Evolutionary conservation across 2,329 filamentous ascomycete genomes (phyloP).

Genomic region (Penicillium sp.): DNA sequence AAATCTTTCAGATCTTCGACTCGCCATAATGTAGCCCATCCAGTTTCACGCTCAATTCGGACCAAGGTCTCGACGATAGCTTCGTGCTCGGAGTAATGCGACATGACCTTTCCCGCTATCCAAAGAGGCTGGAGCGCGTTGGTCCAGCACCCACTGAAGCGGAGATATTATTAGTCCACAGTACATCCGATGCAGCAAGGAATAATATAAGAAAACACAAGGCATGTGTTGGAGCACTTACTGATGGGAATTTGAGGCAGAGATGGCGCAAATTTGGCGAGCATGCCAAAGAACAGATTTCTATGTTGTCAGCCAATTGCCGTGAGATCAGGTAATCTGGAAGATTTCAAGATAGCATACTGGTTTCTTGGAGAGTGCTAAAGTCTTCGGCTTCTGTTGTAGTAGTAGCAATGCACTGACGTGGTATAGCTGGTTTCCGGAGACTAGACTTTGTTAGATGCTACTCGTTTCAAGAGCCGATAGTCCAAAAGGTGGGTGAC

Average conservation of each 20-base stretch:
- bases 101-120: constrained; percentile 54
- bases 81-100: constrained; percentile 47
- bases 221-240: constrained; percentile 7
- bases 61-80: constrained; percentile 55
- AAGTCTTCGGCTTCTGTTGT: constrained; percentile 34
- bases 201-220: background rate
- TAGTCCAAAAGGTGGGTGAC: background rate
- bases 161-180: constrained; percentile 5
- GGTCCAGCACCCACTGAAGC: constrained; percentile 45
- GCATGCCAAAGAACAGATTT: constrained; percentile 55
- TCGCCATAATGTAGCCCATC: constrained; percentile 59
- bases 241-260: constrained; percentile 50
- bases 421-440: constrained; percentile 42
- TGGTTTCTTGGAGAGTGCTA: constrained; percentile 28
- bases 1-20: constrained; percentile 57
- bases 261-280: constrained; percentile 52
- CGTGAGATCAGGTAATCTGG: too few species aligned
- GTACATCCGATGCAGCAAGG: background rate
- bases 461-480: background rate
- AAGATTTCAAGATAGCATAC: constrained; percentile 14
- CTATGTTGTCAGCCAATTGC: too few species aligned
- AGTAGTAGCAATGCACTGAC: constrained; percentile 34
- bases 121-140: constrained; percentile 54
- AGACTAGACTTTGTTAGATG: constrained; percentile 21
- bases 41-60: constrained; percentile 57